phyloP scores from a whole-genome alignment of 2,329 filamentous ascomycete genomes.

The Cladobotryum mycophilum region DNA sequence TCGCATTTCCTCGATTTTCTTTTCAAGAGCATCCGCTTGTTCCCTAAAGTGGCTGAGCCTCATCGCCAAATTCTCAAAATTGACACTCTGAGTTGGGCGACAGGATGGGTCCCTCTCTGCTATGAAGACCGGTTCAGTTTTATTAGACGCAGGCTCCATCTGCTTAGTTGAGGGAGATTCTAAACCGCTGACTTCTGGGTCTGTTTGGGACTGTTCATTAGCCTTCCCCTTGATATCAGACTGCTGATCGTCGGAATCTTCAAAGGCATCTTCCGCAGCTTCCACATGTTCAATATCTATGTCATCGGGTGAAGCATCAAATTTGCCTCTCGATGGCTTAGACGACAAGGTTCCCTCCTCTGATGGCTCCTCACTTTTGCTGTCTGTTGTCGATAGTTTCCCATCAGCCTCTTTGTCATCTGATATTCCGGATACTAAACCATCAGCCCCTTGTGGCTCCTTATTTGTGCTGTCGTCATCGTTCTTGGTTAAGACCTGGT shows the following conservation, averaged over 20 bases:
- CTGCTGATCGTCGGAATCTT: conserved; percentile 20
- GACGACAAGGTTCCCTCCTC: neutral
- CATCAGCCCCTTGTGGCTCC: neutral
- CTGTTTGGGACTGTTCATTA: neutral
- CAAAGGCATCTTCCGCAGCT: conserved; percentile 19
- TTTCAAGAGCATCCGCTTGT: conserved; percentile 22
- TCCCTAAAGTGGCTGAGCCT: conserved; percentile 28
- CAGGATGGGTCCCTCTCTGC: conserved; percentile 11
- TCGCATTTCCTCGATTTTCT: conserved; percentile 25
- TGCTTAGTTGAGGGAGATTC: too few species aligned
- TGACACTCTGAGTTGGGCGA: conserved; percentile 25
- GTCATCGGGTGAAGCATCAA: conserved; percentile 38
- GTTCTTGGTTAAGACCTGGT: neutral
- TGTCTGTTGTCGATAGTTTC: neutral
- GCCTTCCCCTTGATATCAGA: neutral
- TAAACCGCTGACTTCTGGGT: neutral
- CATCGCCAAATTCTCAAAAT: conserved; percentile 27
- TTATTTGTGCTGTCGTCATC: neutral
- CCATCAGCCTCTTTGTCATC: neutral
- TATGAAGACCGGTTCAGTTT: neutral
- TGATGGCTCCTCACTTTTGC: neutral
- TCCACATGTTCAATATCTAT: conserved; percentile 41
- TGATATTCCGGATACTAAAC: neutral
- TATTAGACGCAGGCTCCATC: neutral
- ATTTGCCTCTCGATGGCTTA: neutral